phyloP scores from a whole-genome alignment of 2,329 filamentous ascomycete genomes.

The Colletotrichum incanum region DNA sequence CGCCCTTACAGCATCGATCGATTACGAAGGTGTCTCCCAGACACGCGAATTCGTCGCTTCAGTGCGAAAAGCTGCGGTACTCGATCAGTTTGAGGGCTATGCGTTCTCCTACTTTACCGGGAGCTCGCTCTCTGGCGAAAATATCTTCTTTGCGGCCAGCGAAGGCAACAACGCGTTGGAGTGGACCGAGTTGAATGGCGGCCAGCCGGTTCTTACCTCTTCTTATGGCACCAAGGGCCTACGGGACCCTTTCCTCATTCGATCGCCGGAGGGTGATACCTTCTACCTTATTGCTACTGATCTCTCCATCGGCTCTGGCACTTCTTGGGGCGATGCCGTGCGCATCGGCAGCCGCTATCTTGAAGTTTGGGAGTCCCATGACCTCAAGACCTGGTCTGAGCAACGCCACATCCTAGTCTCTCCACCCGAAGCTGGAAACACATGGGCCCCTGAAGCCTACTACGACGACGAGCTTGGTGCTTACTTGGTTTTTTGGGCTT shows the following conservation, averaged over 20 bases:
- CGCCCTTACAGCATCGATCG: constrained; percentile 55
- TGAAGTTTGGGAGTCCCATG: constrained; percentile 67
- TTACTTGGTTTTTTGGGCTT: constrained; percentile 64
- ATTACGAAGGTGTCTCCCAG: constrained; percentile 40
- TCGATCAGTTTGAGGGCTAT: constrained; percentile 61
- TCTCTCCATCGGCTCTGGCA: constrained; percentile 68
- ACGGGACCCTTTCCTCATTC: constrained; percentile 68
- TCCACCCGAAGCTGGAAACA: constrained; percentile 65
- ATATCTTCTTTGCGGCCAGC: constrained; percentile 67
- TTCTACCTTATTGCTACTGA: constrained; percentile 69
- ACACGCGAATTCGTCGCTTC: constrained; percentile 54
- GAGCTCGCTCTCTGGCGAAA: constrained; percentile 61
- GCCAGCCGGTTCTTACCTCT: constrained; percentile 62
- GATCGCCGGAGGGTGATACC: constrained; percentile 64
- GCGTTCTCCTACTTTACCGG: constrained; percentile 68
- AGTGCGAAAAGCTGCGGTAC: constrained; percentile 51
- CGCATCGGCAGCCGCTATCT: constrained; percentile 65
- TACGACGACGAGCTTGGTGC: constrained; percentile 60
- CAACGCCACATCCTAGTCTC: constrained; percentile 67
- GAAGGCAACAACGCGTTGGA: constrained; percentile 67
- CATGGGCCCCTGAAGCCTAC: constrained; percentile 69
- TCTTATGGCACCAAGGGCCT: constrained; percentile 64
- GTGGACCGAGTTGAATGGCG: constrained; percentile 66
- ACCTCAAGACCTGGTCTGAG: constrained; percentile 65
- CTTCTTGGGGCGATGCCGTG: constrained; percentile 65